Conservation (phyloP, 257 asterid species). For the Solanum gandarillasii region DNA sequence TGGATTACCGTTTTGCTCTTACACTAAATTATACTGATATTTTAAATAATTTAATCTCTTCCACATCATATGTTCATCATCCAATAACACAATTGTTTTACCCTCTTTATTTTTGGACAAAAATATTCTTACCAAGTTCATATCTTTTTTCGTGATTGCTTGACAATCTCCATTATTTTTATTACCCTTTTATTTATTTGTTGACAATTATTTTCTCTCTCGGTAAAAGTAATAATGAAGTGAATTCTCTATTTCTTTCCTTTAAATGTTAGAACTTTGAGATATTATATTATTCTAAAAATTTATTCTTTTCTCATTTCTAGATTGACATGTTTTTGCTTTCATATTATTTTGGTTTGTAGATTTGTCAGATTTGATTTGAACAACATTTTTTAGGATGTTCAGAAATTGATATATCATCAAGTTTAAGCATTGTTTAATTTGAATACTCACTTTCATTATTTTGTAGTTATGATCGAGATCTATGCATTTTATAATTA, state of each 20-base stretch:
- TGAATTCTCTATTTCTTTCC: not conserved
- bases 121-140: not conserved
- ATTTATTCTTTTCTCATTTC: not conserved
- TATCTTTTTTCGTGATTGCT: too few species aligned
- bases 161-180: not conserved
- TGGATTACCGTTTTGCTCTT: too few species aligned
- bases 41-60: not conserved
- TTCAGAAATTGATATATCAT: too few species aligned
- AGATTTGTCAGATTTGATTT: not conserved
- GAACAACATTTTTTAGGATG: not conserved
- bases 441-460: not conserved
- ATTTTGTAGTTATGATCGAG: not conserved
- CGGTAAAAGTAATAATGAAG: too few species aligned
- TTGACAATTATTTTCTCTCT: too few species aligned
- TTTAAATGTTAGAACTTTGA: too few species aligned
- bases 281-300: not conserved
- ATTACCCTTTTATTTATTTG: too few species aligned
- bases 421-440: not conserved
- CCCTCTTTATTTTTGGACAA: not conserved
- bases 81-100: not conserved
- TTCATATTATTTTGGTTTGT: not conserved
- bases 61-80: not conserved
- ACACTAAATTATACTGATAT: too few species aligned
- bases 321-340: not conserved
- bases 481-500: not conserved